Conservation (phyloP, 1,139 yeast species). For the Geotrichum fermentans region DNA sequence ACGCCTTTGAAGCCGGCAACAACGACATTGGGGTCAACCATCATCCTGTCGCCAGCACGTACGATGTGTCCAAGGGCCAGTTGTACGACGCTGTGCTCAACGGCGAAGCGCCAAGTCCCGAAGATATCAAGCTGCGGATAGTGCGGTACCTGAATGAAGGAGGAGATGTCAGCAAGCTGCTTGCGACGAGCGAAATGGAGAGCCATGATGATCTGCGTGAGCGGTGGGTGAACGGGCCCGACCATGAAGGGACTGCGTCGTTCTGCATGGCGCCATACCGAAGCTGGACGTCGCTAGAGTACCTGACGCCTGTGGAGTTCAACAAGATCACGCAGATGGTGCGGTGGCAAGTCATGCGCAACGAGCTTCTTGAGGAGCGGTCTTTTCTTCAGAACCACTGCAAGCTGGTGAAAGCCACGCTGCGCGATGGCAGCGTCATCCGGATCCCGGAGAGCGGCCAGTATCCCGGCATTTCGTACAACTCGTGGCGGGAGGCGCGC, state of each 20-base stretch:
- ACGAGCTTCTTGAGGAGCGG: constrained; percentile 2
- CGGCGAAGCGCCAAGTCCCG: constrained; percentile 11
- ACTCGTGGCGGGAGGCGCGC: background rate
- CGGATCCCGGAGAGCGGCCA: constrained; percentile 1
- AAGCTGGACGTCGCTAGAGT: constrained; percentile 1
- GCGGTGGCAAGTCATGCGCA: constrained; percentile 16
- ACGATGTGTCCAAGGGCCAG: constrained; percentile 8
- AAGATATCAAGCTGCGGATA: constrained; percentile 10
- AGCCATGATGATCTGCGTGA: constrained; percentile 7
- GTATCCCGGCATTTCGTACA: constrained; percentile 3
- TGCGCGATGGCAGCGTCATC: background rate
- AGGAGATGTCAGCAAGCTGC: constrained; percentile 6
- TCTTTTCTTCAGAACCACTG: background rate
- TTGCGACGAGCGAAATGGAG: constrained; percentile 8
- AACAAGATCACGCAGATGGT: background rate
- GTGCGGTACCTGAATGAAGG: constrained; percentile 3
- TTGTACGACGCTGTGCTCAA: constrained; percentile 10
- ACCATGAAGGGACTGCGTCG: background rate
- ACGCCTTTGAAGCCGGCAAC: constrained; percentile 7
- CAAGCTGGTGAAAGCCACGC: background rate
- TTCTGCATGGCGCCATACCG: constrained; percentile 10
- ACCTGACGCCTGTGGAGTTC: constrained; percentile 4
- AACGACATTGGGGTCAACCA: background rate
- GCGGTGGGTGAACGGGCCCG: background rate
- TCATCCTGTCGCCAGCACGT: background rate